These are phyloP conservation scores for Scenedesmus sp. DNA, from an alignment of 163 green algal species.

Conservation along the genomic window DNA sequence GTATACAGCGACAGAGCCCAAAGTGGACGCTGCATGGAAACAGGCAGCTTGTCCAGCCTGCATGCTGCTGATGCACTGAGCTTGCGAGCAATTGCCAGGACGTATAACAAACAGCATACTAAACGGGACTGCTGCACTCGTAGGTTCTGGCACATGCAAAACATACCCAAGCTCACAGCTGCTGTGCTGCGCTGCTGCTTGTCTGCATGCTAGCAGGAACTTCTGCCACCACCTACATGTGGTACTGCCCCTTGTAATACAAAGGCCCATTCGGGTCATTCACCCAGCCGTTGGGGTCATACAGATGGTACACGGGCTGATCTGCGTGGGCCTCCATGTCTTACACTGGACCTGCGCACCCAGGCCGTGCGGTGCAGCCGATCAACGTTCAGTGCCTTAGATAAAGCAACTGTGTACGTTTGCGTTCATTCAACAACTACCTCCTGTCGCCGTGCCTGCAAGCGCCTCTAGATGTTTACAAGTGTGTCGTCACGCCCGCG, in stretches of 20 bases:
- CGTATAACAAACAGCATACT: not conserved
- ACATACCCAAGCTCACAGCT: not conserved
- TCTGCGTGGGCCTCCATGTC: conserved; percentile 28
- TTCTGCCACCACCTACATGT: conserved; percentile 43
- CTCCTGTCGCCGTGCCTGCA: not conserved
- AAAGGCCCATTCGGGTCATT: conserved; percentile 58
- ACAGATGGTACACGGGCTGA: conserved; percentile 46
- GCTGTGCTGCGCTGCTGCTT: not conserved
- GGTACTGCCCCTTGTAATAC: conserved; percentile 52
- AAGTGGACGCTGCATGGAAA: not conserved
- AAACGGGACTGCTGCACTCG: not conserved
- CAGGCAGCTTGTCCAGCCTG: not conserved
- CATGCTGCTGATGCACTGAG: not conserved
- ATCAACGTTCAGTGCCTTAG: not conserved
- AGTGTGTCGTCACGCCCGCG: not conserved
- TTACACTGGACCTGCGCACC: not conserved
- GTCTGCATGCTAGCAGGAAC: not conserved
- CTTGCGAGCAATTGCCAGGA: not conserved
- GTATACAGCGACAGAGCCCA: not conserved
- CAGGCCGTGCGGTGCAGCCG: not conserved
- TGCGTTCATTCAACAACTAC: not conserved
- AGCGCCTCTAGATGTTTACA: not conserved
- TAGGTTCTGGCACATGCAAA: not conserved
- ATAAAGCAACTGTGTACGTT: not conserved
- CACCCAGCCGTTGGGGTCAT: conserved; percentile 45